A percentile compares a stretch with the other conserved stretches of the same genome.
Evolutionary conservation across 2,329 filamentous ascomycete genomes (phyloP).

Genomic region (Fusarium sp.): DNA sequence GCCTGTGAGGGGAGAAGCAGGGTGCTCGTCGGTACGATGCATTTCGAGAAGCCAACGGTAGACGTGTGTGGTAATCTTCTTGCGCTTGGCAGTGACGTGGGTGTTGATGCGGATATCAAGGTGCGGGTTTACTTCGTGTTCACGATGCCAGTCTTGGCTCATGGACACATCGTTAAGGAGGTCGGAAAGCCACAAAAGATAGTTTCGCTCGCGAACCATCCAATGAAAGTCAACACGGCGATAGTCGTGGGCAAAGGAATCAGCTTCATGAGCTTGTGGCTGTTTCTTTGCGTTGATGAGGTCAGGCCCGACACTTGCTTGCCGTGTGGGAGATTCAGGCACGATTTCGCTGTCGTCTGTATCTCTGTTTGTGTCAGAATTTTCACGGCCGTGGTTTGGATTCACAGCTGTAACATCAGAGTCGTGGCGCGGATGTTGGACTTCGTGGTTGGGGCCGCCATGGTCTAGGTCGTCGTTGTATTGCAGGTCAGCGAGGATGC

Average conservation of each 20-base stretch:
- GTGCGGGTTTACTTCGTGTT: constrained; percentile 50
- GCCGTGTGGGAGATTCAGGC: not conserved
- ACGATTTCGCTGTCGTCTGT: not conserved
- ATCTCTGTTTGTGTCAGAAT: not conserved
- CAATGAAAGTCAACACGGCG: constrained; percentile 69
- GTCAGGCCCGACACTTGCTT: constrained; percentile 8
- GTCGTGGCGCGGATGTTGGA: constrained; percentile 1
- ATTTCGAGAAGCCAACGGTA: constrained; percentile 67
- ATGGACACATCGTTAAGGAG: constrained; percentile 61
- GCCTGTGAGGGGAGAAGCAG: constrained; percentile 64
- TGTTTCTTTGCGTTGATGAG: constrained; percentile 30
- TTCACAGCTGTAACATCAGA: constrained; percentile 12
- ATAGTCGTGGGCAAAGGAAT: constrained; percentile 52
- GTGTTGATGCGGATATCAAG: constrained; percentile 67
- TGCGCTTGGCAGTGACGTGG: constrained; percentile 66
- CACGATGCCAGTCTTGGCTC: constrained; percentile 53
- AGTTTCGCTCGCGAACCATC: constrained; percentile 67
- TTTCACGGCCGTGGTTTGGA: rapidly evolving
- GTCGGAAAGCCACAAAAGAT: constrained; percentile 67
- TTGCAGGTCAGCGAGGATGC: constrained; percentile 66
- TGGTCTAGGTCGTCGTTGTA: constrained; percentile 55
- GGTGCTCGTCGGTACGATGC: constrained; percentile 62
- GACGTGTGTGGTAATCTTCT: constrained; percentile 63
- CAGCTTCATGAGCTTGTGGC: constrained; percentile 26
- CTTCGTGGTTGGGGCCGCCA: constrained; percentile 39